Base-by-base conservation (phyloP, 106 monocot genomes). In the Dendrobium officinale region DNA sequence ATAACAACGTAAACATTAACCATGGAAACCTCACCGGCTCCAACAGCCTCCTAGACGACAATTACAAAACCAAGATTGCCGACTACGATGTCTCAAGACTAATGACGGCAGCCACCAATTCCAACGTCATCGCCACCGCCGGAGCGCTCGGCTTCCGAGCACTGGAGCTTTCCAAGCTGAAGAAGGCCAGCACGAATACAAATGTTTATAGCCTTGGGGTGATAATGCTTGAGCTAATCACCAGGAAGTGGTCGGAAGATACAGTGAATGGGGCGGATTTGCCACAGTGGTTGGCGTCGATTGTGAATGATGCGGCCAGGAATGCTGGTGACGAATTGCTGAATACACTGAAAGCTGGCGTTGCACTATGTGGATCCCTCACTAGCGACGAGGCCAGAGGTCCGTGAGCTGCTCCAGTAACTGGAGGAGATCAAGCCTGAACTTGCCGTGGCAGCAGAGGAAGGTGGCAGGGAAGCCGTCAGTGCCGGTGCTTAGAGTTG, bases 231-330 rank as follows among this genome's bases (percentile, higher is more conserved):
- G 26, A 26, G 26, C 26, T 26, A 26, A 26, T 26, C 26, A 26
- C 26, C 26, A 26, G 26, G 26, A 26, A 26, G 26, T 90, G 92
- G 0, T 93, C 93, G 0, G 88, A 89, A 8, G 93, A 90, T 40
- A 49, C 90, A 22, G 84, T 86, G 77, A 90, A 93, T 41, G 96
- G 96, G 43, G 79, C 87, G 43, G 93, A 92, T 44, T 81, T 96
- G 86, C 93, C 96, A 48, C 86, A 90, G 83, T 92, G 96, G 96
- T 93, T 94, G 17, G 93, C 91, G n/a, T 90, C 89, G 19, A 90
- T 90, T 29, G 92, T 96, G 77, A 89, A 92, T 75, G 90, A 96
- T 83, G 96, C 29, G 29, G 29, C 29, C 29, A 1, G 29, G 33
- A 31, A 31, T 70, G 29, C 81, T 9, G 91, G 89, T 4, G 96